These are phyloP conservation scores for Daldinia decipiens DNA, from an alignment of 495 filamentous ascomycete genomes.

Conservation along the genomic window DNA sequence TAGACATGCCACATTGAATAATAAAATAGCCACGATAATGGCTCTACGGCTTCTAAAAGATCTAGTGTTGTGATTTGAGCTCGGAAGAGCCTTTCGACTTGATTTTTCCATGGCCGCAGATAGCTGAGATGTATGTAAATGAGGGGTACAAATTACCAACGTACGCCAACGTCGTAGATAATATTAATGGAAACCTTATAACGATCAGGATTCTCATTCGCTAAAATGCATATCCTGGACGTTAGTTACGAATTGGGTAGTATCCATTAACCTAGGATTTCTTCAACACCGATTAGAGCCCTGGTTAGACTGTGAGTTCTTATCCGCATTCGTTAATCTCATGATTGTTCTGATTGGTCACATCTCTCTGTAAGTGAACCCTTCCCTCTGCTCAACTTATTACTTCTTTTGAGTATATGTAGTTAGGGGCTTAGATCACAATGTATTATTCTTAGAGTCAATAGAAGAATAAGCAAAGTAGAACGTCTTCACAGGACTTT, in stretches of 20 bases:
- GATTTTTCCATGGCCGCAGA: background rate
- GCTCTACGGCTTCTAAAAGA: background rate
- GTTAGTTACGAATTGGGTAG: background rate
- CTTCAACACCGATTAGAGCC: background rate
- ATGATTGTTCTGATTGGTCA: background rate
- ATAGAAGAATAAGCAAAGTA: too few species aligned
- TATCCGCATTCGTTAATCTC: background rate
- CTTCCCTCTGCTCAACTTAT: background rate
- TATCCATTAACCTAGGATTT: background rate
- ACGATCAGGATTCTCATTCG: too few species aligned
- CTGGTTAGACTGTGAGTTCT: too few species aligned
- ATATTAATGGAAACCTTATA: background rate
- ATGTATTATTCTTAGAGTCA: too few species aligned
- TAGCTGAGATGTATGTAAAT: background rate
- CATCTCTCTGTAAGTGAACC: background rate
- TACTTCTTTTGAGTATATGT: too few species aligned
- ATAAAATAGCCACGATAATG: background rate
- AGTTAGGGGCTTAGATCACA: too few species aligned
- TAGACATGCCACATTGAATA: conserved; percentile 13
- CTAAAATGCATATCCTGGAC: too few species aligned
- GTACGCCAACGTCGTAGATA: background rate
- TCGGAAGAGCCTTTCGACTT: background rate
- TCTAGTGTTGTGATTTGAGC: background rate
- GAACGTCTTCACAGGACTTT: too few species aligned
- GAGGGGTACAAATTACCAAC: background rate